A percentile compares a stretch with the other conserved stretches of the same genome.
Conservation (phyloP, 1,284 basidiomycete species). For the Anthracocystis panici-leucophaei region DNA sequence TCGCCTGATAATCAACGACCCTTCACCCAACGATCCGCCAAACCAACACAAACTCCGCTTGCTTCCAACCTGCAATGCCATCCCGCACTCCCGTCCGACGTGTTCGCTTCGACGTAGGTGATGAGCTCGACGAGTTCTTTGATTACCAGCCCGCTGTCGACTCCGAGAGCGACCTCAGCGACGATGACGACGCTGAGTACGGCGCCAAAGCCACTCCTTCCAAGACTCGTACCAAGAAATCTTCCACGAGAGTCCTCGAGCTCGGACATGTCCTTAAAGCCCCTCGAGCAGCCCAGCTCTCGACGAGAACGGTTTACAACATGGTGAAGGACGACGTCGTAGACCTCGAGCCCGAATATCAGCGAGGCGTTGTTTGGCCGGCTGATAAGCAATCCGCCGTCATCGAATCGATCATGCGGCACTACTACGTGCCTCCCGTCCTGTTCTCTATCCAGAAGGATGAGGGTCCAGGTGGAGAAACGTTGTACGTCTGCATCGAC, state of each 20-base stretch:
- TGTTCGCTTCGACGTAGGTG: constrained; percentile 6
- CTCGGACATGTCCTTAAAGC: constrained; percentile 39
- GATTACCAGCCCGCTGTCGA: constrained; percentile 17
- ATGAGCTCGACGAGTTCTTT: constrained; percentile 48
- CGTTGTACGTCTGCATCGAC: constrained; percentile 52
- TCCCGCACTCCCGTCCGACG: neutral
- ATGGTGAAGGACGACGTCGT: constrained; percentile 44
- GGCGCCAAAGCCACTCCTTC: constrained; percentile 7
- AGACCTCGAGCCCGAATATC: constrained; percentile 60
- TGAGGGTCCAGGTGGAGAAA: constrained; percentile 13
- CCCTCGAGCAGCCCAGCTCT: constrained; percentile 34
- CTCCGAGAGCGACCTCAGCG: constrained; percentile 23
- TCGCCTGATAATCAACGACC: neutral
- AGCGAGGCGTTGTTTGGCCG: constrained; percentile 57
- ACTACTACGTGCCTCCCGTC: constrained; percentile 60
- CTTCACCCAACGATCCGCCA: neutral
- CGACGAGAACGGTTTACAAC: constrained; percentile 29
- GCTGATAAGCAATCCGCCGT: constrained; percentile 52
- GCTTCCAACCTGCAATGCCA: neutral
- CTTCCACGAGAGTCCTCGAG: constrained; percentile 54
- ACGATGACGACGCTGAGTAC: constrained; percentile 21
- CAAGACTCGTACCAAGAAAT: constrained; percentile 10
- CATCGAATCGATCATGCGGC: constrained; percentile 57
- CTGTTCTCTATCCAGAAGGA: constrained; percentile 40
- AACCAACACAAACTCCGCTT: neutral